Percentiles rank a stretch among this genome's conserved stretches.
Conservation (phyloP, 768 basidiomycete species). For the Scleroderma bovista region DNA sequence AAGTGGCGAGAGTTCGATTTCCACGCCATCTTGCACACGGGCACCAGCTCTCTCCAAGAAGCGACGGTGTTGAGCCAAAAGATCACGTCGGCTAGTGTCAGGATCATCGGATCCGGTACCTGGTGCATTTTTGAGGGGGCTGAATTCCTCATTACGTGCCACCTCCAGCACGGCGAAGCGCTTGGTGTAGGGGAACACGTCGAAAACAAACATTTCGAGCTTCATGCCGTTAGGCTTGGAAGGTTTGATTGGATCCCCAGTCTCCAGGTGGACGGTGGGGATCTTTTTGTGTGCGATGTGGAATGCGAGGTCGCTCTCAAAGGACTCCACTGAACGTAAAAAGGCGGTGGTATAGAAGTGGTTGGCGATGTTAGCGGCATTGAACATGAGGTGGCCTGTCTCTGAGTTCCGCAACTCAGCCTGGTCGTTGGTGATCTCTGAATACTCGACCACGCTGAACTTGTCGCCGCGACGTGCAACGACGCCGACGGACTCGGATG, state of each 20-base stretch:
- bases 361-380: conserved; percentile 96
- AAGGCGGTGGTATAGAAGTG: conserved; percentile 94
- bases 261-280: conserved; percentile 64
- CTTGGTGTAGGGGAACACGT: conserved; percentile 92
- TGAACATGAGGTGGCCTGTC: conserved; percentile 78
- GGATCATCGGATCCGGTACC: conserved; percentile 88
- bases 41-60: conserved; percentile 83
- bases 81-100: conserved; percentile 82
- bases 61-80: conserved; percentile 80
- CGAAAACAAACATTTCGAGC: conserved; percentile 97
- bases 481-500: conserved; percentile 93
- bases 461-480: conserved; percentile 79
- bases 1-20: conserved; percentile 87
- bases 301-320: conserved; percentile 88
- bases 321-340: conserved; percentile 69
- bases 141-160: conserved; percentile 84
- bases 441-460: conserved; percentile 95
- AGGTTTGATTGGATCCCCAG: conserved; percentile 73
- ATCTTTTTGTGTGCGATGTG: conserved; percentile 99
- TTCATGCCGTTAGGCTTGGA: conserved; percentile 97
- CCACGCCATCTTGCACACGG: conserved; percentile 59
- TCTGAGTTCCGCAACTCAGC: conserved; percentile 66
- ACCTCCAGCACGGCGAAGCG: conserved; percentile 87
- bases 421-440: conserved; percentile 87
- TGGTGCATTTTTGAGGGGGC: conserved; percentile 95